Evolutionary conservation across 1,284 basidiomycete species (phyloP).

Genomic region (Exobasidium cylindrosporum): DNA sequence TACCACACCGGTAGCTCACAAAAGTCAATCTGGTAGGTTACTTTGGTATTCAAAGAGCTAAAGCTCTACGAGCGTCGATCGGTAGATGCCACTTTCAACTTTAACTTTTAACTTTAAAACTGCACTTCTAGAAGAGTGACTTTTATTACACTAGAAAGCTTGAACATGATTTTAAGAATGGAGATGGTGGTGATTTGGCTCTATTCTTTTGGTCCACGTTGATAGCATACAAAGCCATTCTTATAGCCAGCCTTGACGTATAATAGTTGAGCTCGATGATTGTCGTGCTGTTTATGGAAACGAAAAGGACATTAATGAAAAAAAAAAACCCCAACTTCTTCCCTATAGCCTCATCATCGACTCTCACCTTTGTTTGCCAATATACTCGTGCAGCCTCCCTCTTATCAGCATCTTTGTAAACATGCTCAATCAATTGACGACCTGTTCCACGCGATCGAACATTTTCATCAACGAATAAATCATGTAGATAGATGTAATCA

Average conservation of each 20-base stretch:
- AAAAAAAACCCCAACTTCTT: too few relatives aligned
- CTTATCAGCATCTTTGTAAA: not conserved
- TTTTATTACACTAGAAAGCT: too few relatives aligned
- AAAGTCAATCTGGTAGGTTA: too few relatives aligned
- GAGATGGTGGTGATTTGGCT: not conserved
- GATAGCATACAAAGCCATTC: not conserved
- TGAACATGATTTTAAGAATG: not conserved
- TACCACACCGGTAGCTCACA: too few relatives aligned
- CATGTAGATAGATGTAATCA: conserved; percentile 1
- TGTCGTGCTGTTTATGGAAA: conserved; percentile 7
- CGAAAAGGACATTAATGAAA: too few relatives aligned
- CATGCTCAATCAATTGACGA: conserved; percentile 4
- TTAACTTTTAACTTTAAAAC: too few relatives aligned
- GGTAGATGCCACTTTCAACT: too few relatives aligned
- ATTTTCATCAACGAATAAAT: not conserved
- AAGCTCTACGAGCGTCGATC: too few relatives aligned
- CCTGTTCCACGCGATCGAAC: not conserved
- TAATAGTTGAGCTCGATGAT: conserved; percentile 5
- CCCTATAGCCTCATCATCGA: too few relatives aligned
- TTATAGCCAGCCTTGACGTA: not conserved
- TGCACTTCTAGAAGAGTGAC: too few relatives aligned
- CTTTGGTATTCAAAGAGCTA: too few relatives aligned
- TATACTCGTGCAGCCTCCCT: not conserved
- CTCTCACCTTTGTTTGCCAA: not conserved
- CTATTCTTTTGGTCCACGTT: not conserved